phyloP scores from a whole-genome alignment of 345 rosid genomes.

The Boechera divaricarpa region DNA sequence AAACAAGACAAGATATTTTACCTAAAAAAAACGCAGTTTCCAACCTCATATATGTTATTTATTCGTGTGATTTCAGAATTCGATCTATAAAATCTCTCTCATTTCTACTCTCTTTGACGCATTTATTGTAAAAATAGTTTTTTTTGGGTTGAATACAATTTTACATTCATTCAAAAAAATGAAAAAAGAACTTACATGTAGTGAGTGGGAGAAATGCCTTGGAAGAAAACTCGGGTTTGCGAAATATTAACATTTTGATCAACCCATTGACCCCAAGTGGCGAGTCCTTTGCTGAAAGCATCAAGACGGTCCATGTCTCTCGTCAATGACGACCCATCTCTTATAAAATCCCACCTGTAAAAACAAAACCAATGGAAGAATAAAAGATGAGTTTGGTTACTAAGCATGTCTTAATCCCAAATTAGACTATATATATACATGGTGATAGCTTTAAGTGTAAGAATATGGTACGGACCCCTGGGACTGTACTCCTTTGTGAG shows the following conservation, averaged over 20 bases:
- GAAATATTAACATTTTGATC: slow-evolving; percentile 69
- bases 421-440: neutral
- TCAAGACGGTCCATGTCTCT: slow-evolving; percentile 76
- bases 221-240: slow-evolving; percentile 82
- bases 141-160: too few species aligned
- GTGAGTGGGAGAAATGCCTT: slow-evolving; percentile 95
- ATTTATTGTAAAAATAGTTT: too few species aligned
- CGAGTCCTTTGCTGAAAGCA: slow-evolving; percentile 75
- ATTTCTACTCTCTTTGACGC: too few species aligned
- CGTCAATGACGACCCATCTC: slow-evolving; percentile 54
- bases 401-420: slow-evolving; percentile 26
- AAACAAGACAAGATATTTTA: neutral
- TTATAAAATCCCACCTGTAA: slow-evolving; percentile 82
- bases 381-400: neutral
- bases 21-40: neutral
- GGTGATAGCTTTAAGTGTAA: neutral
- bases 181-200: slow-evolving; percentile 59
- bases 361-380: neutral
- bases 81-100: too few species aligned
- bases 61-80: neutral
- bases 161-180: too few species aligned
- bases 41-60: neutral
- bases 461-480: slow-evolving; percentile 54
- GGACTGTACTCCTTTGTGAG: slow-evolving; percentile 64
- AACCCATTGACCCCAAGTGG: slow-evolving; percentile 88